Percentiles rank a stretch among this genome's conserved stretches.
These are phyloP conservation scores for Apiotrichum domesticum DNA, from an alignment of 1,284 basidiomycete species.

Conservation along the genomic window DNA sequence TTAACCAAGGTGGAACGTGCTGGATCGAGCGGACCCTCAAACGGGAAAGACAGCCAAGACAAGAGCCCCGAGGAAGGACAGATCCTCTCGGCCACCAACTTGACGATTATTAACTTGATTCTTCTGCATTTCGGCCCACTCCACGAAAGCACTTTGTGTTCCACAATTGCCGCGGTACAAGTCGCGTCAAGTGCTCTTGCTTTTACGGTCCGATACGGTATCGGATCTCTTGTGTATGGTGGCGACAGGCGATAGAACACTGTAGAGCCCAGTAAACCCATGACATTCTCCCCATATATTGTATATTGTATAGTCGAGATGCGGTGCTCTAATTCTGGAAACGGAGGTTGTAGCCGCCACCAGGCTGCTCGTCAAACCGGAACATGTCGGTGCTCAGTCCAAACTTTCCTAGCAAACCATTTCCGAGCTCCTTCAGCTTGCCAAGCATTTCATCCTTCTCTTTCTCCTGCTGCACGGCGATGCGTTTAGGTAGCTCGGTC, in stretches of 20 bases:
- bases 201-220: slow-evolving; percentile 77
- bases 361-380: slow-evolving; percentile 83
- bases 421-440: slow-evolving; percentile 88
- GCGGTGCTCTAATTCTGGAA: slow-evolving; percentile 52
- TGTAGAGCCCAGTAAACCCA: neutral
- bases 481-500: slow-evolving; percentile 36
- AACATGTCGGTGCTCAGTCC: slow-evolving; percentile 89
- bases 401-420: slow-evolving; percentile 82
- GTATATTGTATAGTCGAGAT: too few relatives aligned
- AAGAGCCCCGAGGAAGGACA: neutral
- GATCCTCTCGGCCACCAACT: slow-evolving; percentile 68
- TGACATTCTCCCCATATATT: too few relatives aligned
- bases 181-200: slow-evolving; percentile 67
- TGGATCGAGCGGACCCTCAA: neutral
- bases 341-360: slow-evolving; percentile 90
- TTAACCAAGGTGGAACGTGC: slow-evolving; percentile 62
- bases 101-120: slow-evolving; percentile 81
- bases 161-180: slow-evolving; percentile 66
- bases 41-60: neutral
- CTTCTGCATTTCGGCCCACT: slow-evolving; percentile 72
- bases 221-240: slow-evolving; percentile 80
- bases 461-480: slow-evolving; percentile 64
- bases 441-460: slow-evolving; percentile 89
- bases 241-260: slow-evolving; percentile 64
- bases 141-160: slow-evolving; percentile 68